phyloP scores from a whole-genome alignment of 805 yeast species.

The Myxozyma mucilagina region DNA sequence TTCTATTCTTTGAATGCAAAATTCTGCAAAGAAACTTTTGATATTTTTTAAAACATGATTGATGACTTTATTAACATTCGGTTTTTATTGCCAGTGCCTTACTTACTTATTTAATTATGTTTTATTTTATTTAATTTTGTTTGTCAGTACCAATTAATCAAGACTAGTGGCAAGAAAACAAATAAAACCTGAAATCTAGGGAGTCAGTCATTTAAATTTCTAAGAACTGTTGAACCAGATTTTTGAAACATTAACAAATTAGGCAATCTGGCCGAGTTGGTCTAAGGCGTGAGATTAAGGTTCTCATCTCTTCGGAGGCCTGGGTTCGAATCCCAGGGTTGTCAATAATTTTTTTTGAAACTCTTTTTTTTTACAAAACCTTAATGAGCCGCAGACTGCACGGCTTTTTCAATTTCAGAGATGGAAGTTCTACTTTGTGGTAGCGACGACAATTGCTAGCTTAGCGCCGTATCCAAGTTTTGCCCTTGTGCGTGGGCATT shows the following conservation, averaged over 20 bases:
- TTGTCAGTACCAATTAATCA: too few relatives aligned
- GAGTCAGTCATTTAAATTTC: too few relatives aligned
- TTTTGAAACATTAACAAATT: not conserved
- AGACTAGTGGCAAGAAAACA: too few relatives aligned
- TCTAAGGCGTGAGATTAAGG: constrained; percentile 75
- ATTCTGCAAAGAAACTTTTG: too few relatives aligned
- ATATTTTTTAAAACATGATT: too few relatives aligned
- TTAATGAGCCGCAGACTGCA: not conserved
- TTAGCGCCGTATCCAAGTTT: not conserved
- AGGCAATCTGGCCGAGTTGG: constrained; percentile 70
- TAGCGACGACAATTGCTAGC: not conserved
- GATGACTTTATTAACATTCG: too few relatives aligned
- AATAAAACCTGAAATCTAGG: too few relatives aligned
- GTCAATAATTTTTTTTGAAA: constrained; percentile 49
- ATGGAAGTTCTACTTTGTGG: not conserved
- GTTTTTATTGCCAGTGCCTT: too few relatives aligned
- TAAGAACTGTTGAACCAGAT: not conserved
- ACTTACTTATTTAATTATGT: too few relatives aligned
- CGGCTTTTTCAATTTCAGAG: not conserved
- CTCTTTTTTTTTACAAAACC: constrained; percentile 5
- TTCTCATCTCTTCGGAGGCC: constrained; percentile 84
- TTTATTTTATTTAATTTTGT: too few relatives aligned
- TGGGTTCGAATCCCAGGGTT: constrained; percentile 85
- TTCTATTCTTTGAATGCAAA: too few relatives aligned
- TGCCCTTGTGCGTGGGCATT: too few relatives aligned